These are phyloP conservation scores for Tolypocladium paradoxum DNA, from an alignment of 2,329 filamentous ascomycete genomes.

Conservation along the genomic window DNA sequence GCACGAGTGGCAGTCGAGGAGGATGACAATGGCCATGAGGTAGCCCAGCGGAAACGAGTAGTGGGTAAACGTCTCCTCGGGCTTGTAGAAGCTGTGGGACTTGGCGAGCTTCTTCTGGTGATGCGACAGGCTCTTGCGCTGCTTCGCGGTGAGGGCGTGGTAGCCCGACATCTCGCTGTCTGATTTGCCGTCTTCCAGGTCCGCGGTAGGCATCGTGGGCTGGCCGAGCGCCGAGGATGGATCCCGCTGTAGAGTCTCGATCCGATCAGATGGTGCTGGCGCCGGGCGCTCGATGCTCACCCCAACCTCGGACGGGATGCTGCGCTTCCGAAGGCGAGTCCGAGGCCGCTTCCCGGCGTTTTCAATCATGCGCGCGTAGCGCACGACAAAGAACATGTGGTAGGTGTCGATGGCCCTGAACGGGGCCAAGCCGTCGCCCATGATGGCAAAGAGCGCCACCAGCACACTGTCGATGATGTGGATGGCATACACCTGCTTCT, in stretches of 20 bases:
- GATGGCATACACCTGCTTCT: conserved; percentile 56
- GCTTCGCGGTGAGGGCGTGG: conserved; percentile 51
- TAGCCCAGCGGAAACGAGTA: conserved; percentile 65
- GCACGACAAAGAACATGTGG: conserved; percentile 74
- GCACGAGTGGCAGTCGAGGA: conserved; percentile 69
- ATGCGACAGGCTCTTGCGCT: conserved; percentile 61
- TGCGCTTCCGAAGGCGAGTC: neutral
- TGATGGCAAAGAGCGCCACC: conserved; percentile 59
- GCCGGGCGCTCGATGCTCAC: neutral
- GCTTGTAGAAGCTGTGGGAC: conserved; percentile 82
- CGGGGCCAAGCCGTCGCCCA: conserved; percentile 60
- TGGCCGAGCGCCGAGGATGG: neutral
- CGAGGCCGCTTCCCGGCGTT: conserved; percentile 29
- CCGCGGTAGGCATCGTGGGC: conserved; percentile 6
- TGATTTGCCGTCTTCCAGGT: conserved; percentile 28
- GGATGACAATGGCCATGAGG: conserved; percentile 65
- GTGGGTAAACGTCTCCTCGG: conserved; percentile 75
- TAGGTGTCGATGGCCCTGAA: conserved; percentile 77
- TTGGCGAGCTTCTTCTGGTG: conserved; percentile 73
- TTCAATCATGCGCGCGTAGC: conserved; percentile 38
- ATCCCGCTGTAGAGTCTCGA: neutral
- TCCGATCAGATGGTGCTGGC: neutral
- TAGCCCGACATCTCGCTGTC: conserved; percentile 33
- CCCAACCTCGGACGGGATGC: neutral
- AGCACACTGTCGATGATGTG: conserved; percentile 62